A percentile compares a stretch with the other conserved stretches of the same genome.
phyloP scores from a whole-genome alignment of 495 filamentous ascomycete genomes.

The Daldinia loculata region DNA sequence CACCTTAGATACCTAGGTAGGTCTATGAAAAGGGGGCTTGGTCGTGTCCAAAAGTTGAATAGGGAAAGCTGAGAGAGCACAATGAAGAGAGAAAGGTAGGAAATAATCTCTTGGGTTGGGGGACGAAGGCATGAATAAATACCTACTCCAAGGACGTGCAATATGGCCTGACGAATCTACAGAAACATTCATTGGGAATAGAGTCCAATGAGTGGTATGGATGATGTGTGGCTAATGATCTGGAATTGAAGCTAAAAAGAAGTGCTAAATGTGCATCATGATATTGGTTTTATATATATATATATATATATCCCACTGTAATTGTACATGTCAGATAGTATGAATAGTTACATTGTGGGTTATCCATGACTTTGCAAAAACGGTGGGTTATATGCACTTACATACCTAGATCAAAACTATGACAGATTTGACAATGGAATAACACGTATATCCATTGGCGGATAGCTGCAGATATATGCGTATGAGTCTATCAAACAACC shows the following conservation, averaged over 20 bases:
- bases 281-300: background rate
- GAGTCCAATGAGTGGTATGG: background rate
- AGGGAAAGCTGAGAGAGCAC: background rate
- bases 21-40: no score
- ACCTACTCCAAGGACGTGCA: background rate
- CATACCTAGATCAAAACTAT: background rate
- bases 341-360: background rate
- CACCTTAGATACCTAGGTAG: no score
- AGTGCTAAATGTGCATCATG: background rate
- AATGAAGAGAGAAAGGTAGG: background rate
- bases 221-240: background rate
- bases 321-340: background rate
- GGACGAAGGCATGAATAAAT: background rate
- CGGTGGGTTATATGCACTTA: background rate
- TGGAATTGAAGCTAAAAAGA: background rate
- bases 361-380: background rate
- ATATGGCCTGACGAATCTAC: background rate
- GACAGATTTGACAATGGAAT: background rate
- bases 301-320: background rate
- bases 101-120: background rate
- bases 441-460: background rate
- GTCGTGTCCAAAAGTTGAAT: background rate
- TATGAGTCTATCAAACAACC: background rate
- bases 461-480: background rate
- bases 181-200: background rate